Evolutionary conservation across 306 rosid genomes (phyloP).

Genomic region (Prunus fruticosa): DNA sequence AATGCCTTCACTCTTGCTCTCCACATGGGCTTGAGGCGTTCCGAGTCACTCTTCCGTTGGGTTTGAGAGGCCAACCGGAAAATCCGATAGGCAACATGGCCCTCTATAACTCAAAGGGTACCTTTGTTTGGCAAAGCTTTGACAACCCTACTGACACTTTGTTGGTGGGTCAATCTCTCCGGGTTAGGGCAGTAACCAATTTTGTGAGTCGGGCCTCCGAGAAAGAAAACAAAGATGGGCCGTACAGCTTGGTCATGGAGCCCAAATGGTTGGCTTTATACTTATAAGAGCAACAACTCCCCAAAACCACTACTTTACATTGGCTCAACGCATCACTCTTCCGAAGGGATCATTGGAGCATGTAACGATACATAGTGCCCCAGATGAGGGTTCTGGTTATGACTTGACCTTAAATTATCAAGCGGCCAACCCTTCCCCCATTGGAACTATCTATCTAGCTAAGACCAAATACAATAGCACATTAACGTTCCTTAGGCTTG

Average conservation of each 20-base stretch:
- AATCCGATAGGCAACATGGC: conserved; percentile 72
- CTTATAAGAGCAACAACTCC: conserved; percentile 53
- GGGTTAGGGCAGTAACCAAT: conserved; percentile 27
- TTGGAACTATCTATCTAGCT: conserved; percentile 18
- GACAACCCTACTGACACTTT: conserved; percentile 64
- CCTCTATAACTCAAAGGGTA: conserved; percentile 47
- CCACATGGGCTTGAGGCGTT: conserved; percentile 41
- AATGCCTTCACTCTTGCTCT: conserved; percentile 63
- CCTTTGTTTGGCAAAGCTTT: conserved; percentile 76
- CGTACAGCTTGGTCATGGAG: conserved; percentile 60
- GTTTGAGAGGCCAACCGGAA: conserved; percentile 79
- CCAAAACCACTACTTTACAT: conserved; percentile 48
- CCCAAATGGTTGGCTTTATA: conserved; percentile 49
- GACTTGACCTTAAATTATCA: conserved; percentile 30
- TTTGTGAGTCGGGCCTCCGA: conserved; percentile 62
- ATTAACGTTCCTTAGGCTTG: conserved; percentile 57
- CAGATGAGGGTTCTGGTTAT: conserved; percentile 31
- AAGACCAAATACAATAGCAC: conserved; percentile 66
- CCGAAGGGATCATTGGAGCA: conserved; percentile 22
- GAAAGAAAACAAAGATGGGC: conserved; percentile 46
- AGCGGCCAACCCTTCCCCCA: conserved; percentile 14
- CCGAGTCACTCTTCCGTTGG: conserved; percentile 52
- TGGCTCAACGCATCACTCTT: conserved; percentile 1
- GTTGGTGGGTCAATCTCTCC: conserved; percentile 56
- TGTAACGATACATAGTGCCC: conserved; percentile 30